phyloP scores from a whole-genome alignment of 2,329 filamentous ascomycete species.

The Zasmidium citrigriseum region DNA sequence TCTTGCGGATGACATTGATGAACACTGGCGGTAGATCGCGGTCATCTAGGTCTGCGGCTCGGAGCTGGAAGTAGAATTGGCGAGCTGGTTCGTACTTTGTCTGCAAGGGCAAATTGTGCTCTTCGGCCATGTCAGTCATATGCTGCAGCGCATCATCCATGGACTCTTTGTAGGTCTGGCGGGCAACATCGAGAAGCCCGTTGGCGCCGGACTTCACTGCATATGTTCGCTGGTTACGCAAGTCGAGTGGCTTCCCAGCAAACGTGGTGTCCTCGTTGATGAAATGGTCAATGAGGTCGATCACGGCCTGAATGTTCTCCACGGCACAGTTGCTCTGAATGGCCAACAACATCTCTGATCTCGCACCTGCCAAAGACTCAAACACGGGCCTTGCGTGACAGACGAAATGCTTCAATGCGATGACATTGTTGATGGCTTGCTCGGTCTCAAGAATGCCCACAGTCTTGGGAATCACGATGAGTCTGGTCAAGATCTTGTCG shows the following conservation, averaged over 20 bases:
- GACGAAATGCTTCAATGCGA: conserved; percentile 83
- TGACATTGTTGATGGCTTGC: conserved; percentile 80
- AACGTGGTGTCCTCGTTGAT: conserved; percentile 83
- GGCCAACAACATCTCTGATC: conserved; percentile 63
- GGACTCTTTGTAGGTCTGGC: conserved; percentile 86
- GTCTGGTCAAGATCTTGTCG: conserved; percentile 78
- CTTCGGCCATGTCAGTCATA: conserved; percentile 63
- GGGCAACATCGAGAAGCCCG: conserved; percentile 82
- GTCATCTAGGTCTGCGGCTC: conserved; percentile 62
- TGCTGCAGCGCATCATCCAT: conserved; percentile 76
- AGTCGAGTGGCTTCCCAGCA: conserved; percentile 75
- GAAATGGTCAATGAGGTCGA: conserved; percentile 64
- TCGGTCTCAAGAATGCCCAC: conserved; percentile 69
- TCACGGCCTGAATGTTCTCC: conserved; percentile 60
- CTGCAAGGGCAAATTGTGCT: conserved; percentile 61
- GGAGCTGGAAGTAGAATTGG: conserved; percentile 76
- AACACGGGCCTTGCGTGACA: conserved; percentile 67
- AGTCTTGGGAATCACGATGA: conserved; percentile 74
- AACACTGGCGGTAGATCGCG: conserved; percentile 65
- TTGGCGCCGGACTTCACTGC: conserved; percentile 85
- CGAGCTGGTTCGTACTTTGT: conserved; percentile 76
- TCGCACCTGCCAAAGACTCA: conserved; percentile 65
- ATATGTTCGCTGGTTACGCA: conserved; percentile 87
- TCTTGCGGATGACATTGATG: conserved; percentile 74
- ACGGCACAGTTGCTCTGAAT: conserved; percentile 70